A percentile compares a stretch with the other conserved stretches of the same genome.
Conservation (phyloP, 164 flowering plant genomes). For the Kalanchoe fedtschenkoi region DNA sequence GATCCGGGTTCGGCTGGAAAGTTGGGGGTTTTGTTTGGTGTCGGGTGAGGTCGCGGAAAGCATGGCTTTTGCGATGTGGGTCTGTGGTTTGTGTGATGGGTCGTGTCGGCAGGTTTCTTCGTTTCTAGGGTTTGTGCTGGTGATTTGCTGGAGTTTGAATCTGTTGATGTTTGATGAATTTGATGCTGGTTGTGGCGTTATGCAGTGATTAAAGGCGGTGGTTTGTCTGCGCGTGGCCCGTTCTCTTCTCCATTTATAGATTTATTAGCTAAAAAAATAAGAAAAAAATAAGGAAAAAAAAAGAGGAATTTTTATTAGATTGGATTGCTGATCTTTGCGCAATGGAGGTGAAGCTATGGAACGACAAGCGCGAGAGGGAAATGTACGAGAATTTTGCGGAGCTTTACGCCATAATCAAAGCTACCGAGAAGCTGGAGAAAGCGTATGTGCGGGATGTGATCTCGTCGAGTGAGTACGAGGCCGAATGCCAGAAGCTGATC, state of each 20-base stretch:
- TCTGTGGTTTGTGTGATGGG: too few relatives aligned
- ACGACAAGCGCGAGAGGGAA: conserved; percentile 92
- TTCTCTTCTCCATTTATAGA: conserved; percentile 59
- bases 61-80: too few relatives aligned
- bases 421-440: conserved; percentile 91
- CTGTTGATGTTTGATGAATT: neutral
- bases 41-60: neutral
- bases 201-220: neutral
- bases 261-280: neutral
- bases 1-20: too few relatives aligned
- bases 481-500: conserved; percentile 70
- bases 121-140: too few relatives aligned
- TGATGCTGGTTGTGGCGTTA: neutral
- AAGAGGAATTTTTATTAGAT: too few relatives aligned
- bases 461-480: conserved; percentile 56
- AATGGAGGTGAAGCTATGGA: conserved; percentile 94
- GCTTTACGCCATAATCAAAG: conserved; percentile 82
- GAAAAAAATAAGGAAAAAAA: too few relatives aligned
- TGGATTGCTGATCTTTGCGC: neutral
- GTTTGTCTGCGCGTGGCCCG: conserved; percentile 68
- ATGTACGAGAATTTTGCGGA: conserved; percentile 92
- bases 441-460: conserved; percentile 75
- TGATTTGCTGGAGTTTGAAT: too few relatives aligned
- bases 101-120: too few relatives aligned
- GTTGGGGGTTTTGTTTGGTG: too few relatives aligned